phyloP scores from a whole-genome alignment of 495 filamentous ascomycete species.

The Thermothielavioides terrestris region DNA sequence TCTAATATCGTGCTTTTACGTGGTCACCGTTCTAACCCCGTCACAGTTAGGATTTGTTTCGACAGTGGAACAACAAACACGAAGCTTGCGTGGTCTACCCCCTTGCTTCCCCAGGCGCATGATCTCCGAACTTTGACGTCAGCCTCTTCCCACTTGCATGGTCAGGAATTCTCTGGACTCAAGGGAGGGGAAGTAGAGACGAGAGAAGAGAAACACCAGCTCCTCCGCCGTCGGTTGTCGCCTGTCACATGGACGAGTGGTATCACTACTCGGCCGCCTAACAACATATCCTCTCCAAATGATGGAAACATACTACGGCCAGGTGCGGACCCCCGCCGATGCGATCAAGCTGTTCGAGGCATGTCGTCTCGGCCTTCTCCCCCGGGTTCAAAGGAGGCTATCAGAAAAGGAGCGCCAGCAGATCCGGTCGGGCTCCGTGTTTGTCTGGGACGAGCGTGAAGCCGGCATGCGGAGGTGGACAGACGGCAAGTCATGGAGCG shows the following conservation, averaged over 20 bases:
- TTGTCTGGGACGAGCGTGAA: conserved; percentile 98
- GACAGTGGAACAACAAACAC: not conserved
- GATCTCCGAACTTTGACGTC: not conserved
- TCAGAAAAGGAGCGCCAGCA: conserved; percentile 96
- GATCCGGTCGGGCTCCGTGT: conserved; percentile 92
- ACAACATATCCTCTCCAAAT: too few species aligned
- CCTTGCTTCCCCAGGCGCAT: not conserved
- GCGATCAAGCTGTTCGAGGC: conserved; percentile 97
- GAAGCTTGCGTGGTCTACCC: not conserved
- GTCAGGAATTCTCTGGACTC: not conserved
- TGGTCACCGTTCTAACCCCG: not conserved
- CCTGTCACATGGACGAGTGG: not conserved
- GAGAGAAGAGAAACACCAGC: not conserved
- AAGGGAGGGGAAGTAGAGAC: conserved; percentile 1
- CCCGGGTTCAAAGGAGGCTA: conserved; percentile 82
- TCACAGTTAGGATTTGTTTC: not conserved
- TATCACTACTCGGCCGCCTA: too few species aligned
- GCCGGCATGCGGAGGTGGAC: conserved; percentile 98
- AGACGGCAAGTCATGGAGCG: conserved; percentile 98
- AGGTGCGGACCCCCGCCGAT: conserved; percentile 84
- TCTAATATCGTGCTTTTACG: too few species aligned
- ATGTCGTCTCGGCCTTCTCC: conserved; percentile 80
- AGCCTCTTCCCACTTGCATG: conserved; percentile 1
- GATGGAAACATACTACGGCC: conserved; percentile 96
- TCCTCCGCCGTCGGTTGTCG: not conserved